Percentiles rank a stretch among this genome's conserved stretches.
phyloP scores from a whole-genome alignment of 2,329 filamentous ascomycete species.

The Fusarium odoratissimum region DNA sequence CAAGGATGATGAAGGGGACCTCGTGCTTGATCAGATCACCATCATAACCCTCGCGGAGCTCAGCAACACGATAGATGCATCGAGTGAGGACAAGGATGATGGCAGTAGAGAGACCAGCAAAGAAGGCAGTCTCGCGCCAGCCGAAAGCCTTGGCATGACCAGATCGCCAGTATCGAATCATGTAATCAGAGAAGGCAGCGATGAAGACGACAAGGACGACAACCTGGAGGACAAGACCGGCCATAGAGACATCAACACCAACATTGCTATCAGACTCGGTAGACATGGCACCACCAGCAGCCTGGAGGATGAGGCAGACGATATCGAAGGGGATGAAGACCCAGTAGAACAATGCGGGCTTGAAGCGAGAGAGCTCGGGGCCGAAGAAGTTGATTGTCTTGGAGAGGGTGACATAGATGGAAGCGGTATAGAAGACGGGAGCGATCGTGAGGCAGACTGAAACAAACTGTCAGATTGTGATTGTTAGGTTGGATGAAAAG shows the following conservation, averaged over 20 bases:
- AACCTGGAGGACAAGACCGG: constrained; percentile 70
- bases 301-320: constrained; percentile 67
- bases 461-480: neutral
- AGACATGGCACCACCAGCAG: constrained; percentile 66
- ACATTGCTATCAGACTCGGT: constrained; percentile 49
- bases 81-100: constrained; percentile 71
- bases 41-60: constrained; percentile 72
- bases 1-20: constrained; percentile 63
- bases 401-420: constrained; percentile 73
- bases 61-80: constrained; percentile 73
- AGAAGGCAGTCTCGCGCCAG: constrained; percentile 57
- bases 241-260: constrained; percentile 56
- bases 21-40: constrained; percentile 66
- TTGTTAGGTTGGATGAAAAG: too few species aligned
- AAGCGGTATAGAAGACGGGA: constrained; percentile 65
- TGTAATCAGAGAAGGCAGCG: constrained; percentile 60
- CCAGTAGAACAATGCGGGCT: constrained; percentile 57
- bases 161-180: constrained; percentile 55
- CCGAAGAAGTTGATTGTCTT: constrained; percentile 56
- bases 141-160: constrained; percentile 39
- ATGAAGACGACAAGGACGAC: constrained; percentile 65
- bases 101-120: constrained; percentile 63
- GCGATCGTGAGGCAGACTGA: constrained; percentile 66
- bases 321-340: constrained; percentile 67
- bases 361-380: constrained; percentile 56